Conservation (phyloP, 139 green algal species). For the Raphidocelis subcapitata region DNA sequence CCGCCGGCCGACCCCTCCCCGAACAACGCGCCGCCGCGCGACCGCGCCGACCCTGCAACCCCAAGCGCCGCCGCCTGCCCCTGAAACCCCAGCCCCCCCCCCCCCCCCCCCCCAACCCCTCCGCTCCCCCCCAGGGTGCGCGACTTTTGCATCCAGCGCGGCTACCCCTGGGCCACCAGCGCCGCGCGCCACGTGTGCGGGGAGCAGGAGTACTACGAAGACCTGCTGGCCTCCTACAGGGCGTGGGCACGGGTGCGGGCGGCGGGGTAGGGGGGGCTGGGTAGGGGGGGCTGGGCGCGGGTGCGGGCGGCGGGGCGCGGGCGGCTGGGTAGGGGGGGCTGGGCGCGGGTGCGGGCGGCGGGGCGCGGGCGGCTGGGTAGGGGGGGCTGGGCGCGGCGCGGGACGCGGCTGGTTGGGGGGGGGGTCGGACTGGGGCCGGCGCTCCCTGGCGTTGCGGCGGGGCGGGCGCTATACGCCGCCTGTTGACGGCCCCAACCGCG, state of each 20-base stretch:
- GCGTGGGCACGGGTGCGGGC: slow-evolving; percentile 61
- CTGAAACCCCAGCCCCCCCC: background rate
- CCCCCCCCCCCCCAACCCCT: background rate
- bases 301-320: background rate
- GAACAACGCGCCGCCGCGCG: background rate
- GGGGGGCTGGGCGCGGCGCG: background rate
- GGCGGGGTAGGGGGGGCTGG: background rate
- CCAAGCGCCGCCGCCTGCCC: background rate
- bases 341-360: background rate
- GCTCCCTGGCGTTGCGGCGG: background rate
- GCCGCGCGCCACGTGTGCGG: slow-evolving; percentile 58
- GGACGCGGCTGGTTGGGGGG: too few relatives aligned
- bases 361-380: background rate
- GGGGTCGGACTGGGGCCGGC: too few relatives aligned
- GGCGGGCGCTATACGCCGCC: slow-evolving; percentile 3
- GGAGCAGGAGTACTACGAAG: slow-evolving; percentile 93
- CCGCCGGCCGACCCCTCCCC: background rate
- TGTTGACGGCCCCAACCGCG: background rate
- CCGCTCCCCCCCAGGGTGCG: slow-evolving; percentile 64
- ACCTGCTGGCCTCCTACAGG: slow-evolving; percentile 71
- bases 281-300: background rate
- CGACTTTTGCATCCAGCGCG: slow-evolving; percentile 76
- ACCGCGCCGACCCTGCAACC: background rate
- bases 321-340: background rate
- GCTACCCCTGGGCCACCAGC: slow-evolving; percentile 65